Percentiles rank a stretch among this genome's conserved stretches.
Evolutionary conservation across 2,329 filamentous ascomycete genomes (phyloP).

Genomic region (Endocalyx cinctus): DNA sequence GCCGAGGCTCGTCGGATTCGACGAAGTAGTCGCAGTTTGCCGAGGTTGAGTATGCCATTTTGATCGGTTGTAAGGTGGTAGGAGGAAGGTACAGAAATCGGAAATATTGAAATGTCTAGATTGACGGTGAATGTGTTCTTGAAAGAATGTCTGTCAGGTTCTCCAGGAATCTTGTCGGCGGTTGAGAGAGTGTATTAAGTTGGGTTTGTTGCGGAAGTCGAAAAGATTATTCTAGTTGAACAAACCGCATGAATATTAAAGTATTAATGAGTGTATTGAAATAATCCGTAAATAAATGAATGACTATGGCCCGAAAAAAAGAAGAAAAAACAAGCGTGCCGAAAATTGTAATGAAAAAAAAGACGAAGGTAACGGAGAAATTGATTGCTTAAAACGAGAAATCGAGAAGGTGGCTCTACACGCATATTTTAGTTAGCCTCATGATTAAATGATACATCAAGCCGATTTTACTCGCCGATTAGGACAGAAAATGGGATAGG

Average conservation of each 20-base stretch:
- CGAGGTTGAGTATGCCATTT: constrained; percentile 41
- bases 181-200: constrained; percentile 30
- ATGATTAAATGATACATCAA: constrained; percentile 43
- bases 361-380: constrained; percentile 38
- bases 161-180: constrained; percentile 46
- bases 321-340: not conserved
- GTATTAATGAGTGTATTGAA: constrained; percentile 57
- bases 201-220: constrained; percentile 26
- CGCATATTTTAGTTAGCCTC: constrained; percentile 45
- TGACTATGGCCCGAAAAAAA: constrained; percentile 39
- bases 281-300: constrained; percentile 45
- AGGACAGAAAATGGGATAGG: too few species aligned
- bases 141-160: constrained; percentile 47
- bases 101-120: constrained; percentile 20
- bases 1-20: constrained; percentile 50
- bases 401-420: constrained; percentile 31
- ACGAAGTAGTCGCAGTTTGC: constrained; percentile 50
- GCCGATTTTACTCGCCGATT: too few species aligned
- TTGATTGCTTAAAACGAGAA: constrained; percentile 41
- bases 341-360: constrained; percentile 22
- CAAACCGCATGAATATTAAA: constrained; percentile 48
- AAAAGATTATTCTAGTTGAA: constrained; percentile 40
- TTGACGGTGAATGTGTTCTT: constrained; percentile 12
- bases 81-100: constrained; percentile 24
- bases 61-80: constrained; percentile 27